phyloP scores from a whole-genome alignment of 176 grass and related monocot genomes.

The Hsuehochloa calcarea region DNA sequence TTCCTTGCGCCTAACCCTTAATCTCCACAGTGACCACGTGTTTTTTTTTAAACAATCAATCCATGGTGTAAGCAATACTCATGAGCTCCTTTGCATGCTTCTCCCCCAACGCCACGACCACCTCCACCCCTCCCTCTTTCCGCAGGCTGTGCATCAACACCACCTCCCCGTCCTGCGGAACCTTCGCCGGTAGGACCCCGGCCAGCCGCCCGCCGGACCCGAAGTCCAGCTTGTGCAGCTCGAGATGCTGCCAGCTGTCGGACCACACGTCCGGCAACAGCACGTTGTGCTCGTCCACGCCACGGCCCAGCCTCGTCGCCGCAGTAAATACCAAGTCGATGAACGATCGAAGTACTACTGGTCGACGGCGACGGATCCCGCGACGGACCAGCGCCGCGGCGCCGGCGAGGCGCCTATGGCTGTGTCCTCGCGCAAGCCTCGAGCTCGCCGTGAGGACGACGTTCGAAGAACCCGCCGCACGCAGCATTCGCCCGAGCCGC shows the following conservation, averaged over 20 bases:
- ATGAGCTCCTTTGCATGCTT: constrained; percentile 37
- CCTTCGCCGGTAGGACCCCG: constrained; percentile 35
- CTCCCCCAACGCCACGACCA: constrained; percentile 37
- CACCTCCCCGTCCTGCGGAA: constrained; percentile 47
- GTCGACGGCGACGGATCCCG: constrained; percentile 21
- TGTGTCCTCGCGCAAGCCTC: neutral
- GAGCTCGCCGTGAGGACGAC: constrained; percentile 48
- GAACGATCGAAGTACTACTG: constrained; percentile 45
- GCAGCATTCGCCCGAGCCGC: neutral
- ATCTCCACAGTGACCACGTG: no score
- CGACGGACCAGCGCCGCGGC: constrained; percentile 31
- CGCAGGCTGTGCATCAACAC: constrained; percentile 41
- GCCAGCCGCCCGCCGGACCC: constrained; percentile 37
- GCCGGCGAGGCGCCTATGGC: neutral
- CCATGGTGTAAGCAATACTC: constrained; percentile 37
- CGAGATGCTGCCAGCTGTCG: constrained; percentile 51
- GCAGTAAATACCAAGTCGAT: constrained; percentile 49
- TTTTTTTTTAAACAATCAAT: no score
- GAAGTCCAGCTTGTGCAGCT: constrained; percentile 42
- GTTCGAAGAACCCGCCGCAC: constrained; percentile 45
- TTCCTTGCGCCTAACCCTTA: no score
- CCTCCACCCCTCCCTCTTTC: constrained; percentile 41
- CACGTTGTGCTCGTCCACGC: constrained; percentile 16
- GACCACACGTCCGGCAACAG: constrained; percentile 39
- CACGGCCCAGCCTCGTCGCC: constrained; percentile 21